Evolutionary conservation across 1,284 basidiomycete species (phyloP), one percentile per base, ranked within the genome.

Genomic region (Chalciporus sp.): DNA sequence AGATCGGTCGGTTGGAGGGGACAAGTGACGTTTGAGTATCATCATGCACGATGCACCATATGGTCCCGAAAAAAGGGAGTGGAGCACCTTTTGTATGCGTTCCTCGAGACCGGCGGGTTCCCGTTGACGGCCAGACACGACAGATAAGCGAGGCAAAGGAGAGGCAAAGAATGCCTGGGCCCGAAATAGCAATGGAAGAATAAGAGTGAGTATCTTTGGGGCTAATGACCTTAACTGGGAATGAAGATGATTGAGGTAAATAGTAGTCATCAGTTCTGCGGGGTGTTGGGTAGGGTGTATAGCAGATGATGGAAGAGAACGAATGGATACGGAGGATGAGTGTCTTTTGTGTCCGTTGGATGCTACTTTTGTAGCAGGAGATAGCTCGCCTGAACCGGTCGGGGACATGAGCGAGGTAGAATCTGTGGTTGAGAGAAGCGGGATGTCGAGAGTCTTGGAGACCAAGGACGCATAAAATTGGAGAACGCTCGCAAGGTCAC

Each of bases 141-240:
- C 72, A 10, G 85, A 82, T 7, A 91, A 69, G 8, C 84, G 80
- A 33, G 88, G 85, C 26, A 91, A 76, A 1, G 85, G 81, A 5
- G 82, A 78, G 9, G 82, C 74, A 63, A 81, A 85, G 60, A 81
- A 83, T 0, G 85, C 81, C 16, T 88, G 76, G 19, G 80, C 79
- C 20, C 85, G 84, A 61, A 89, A 88, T n/a, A 91, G 78, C 26
- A 86, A 72, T 0, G 86, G 84, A n/a, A 91, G 72, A 48, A 90
- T 81, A 42, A 71, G 62, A 8, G 73, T 66, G 42, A 91, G 77
- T 59, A 79, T 76, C 16, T 69, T 70, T 7, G 81, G 79, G 4
- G 83, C 76, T 16, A 89, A 74, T 9, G 75, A 76, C 60, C 83
- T 84, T 40, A 84, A 70, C 53, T 85, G 84, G 7, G 78, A 75